Conservation (phyloP, 2,329 filamentous ascomycete species). For the Stromatinia cepivora region DNA sequence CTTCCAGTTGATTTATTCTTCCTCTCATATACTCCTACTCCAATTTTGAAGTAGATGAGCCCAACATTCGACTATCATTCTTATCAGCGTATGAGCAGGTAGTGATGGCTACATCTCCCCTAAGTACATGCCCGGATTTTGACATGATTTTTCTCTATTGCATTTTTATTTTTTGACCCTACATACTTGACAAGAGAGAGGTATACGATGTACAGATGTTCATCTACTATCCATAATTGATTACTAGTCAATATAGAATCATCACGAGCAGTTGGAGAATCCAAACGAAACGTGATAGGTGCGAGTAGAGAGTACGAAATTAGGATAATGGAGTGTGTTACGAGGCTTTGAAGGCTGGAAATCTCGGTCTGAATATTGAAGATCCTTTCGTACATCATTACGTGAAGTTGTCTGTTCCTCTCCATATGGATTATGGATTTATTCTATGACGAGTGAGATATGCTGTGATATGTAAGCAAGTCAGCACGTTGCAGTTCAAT, state of each 20-base stretch:
- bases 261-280: neutral
- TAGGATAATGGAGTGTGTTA: no score
- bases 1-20: slow-evolving; percentile 55
- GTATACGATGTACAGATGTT: slow-evolving; percentile 22
- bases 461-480: neutral
- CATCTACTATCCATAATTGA: neutral
- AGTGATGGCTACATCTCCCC: slow-evolving; percentile 44
- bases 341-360: neutral
- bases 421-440: no score
- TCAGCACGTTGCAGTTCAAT: neutral
- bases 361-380: neutral
- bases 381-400: no score
- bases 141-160: slow-evolving; percentile 53
- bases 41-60: slow-evolving; percentile 21
- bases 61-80: slow-evolving; percentile 44
- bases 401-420: no score
- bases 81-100: slow-evolving; percentile 53
- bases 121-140: slow-evolving; percentile 54
- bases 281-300: neutral
- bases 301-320: no score
- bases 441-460: neutral
- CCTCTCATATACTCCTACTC: slow-evolving; percentile 51
- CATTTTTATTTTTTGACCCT: slow-evolving; percentile 46
- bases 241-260: neutral
- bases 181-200: slow-evolving; percentile 31